These are phyloP conservation scores for Grosmannia clavigera DNA, from an alignment of 2,329 filamentous ascomycete species.

Conservation along the genomic window DNA sequence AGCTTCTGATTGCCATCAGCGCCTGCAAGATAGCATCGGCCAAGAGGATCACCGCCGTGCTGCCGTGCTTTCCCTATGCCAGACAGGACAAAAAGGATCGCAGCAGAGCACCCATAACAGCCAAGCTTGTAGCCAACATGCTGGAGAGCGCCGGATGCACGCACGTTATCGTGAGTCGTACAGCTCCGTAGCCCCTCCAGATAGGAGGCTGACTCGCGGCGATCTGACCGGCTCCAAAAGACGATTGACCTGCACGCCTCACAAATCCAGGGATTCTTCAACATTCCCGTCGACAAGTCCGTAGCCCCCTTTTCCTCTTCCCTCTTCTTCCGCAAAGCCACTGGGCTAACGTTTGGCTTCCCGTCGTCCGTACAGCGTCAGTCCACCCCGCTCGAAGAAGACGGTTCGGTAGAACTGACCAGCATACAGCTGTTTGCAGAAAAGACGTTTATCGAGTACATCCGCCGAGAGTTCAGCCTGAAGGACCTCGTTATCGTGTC, in stretches of 20 bases:
- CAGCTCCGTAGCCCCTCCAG: slow-evolving; percentile 40
- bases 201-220: neutral
- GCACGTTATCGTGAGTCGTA: slow-evolving; percentile 32
- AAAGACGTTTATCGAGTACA: slow-evolving; percentile 83
- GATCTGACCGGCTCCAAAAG: neutral
- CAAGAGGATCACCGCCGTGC: slow-evolving; percentile 84
- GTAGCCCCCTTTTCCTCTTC: neutral
- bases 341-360: neutral
- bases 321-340: neutral
- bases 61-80: slow-evolving; percentile 95
- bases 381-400: too few species aligned
- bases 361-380: too few species aligned
- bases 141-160: slow-evolving; percentile 86
- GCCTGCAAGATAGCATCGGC: slow-evolving; percentile 68
- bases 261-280: slow-evolving; percentile 62
- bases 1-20: slow-evolving; percentile 94
- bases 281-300: slow-evolving; percentile 41
- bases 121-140: slow-evolving; percentile 94
- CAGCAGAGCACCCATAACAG: slow-evolving; percentile 84
- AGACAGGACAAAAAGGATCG: slow-evolving; percentile 93
- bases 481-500: slow-evolving; percentile 82
- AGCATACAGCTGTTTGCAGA: slow-evolving; percentile 74
- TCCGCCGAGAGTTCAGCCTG: slow-evolving; percentile 64
- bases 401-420: neutral
- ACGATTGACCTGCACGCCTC: slow-evolving; percentile 93